phyloP scores from a whole-genome alignment of 805 yeast genomes.

The Starmerella bombicola region DNA sequence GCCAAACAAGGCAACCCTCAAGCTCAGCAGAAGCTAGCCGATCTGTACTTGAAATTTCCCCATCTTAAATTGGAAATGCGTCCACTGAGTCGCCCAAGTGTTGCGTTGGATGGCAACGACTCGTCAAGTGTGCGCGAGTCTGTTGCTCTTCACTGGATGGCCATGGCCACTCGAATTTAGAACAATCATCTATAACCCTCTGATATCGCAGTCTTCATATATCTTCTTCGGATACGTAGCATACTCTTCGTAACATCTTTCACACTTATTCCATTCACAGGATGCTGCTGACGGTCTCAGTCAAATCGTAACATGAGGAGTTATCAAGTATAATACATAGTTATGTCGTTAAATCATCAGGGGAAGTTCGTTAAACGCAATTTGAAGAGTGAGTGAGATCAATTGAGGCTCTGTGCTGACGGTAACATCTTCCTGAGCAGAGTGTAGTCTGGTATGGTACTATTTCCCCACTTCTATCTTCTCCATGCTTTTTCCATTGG shows the following conservation, averaged over 20 bases:
- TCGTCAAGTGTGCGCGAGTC: constrained; percentile 15
- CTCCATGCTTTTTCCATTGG: constrained; percentile 9
- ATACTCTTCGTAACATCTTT: too few species aligned
- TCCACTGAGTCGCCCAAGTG: constrained; percentile 21
- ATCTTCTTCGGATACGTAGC: too few species aligned
- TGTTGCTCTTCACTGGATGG: constrained; percentile 22
- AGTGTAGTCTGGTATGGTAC: constrained; percentile 9
- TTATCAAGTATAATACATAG: too few species aligned
- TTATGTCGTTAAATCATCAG: too few species aligned
- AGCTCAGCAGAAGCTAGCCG: constrained; percentile 23
- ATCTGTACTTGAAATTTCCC: constrained; percentile 20
- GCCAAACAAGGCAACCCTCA: constrained; percentile 22
- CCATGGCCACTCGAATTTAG: constrained; percentile 13
- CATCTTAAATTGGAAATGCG: constrained; percentile 19
- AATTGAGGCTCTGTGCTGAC: too few species aligned
- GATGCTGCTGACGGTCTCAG: neutral
- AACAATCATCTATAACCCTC: neutral
- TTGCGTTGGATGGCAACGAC: constrained; percentile 19
- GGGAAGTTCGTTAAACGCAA: too few species aligned
- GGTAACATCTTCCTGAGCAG: constrained; percentile 9
- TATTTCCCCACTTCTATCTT: constrained; percentile 9
- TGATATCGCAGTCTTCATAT: constrained; percentile 1
- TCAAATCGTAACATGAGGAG: too few species aligned
- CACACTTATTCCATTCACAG: neutral
- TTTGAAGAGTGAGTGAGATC: too few species aligned